A percentile compares a stretch with the other conserved stretches of the same genome.
Conservation (phyloP, 1,284 basidiomycete genomes). For the Xerocomus nothofagi region DNA sequence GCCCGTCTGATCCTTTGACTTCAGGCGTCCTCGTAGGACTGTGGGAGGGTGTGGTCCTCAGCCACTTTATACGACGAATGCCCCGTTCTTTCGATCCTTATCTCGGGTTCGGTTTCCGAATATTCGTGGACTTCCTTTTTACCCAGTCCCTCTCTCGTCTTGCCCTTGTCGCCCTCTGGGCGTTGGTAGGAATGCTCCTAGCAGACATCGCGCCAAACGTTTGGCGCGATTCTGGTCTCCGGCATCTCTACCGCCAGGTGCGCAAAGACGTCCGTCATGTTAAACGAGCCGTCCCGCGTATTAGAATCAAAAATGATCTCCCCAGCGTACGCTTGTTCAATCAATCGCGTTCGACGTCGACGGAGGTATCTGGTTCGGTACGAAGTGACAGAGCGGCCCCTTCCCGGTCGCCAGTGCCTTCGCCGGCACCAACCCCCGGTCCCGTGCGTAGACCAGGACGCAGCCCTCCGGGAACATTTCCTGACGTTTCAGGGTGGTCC, state of each 20-base stretch:
- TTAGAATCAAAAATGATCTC: slow-evolving; percentile 33
- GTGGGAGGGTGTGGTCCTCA: slow-evolving; percentile 73
- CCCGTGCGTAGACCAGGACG: slow-evolving; percentile 26
- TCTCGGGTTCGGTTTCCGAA: slow-evolving; percentile 58
- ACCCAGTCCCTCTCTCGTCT: slow-evolving; percentile 59
- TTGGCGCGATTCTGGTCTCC: slow-evolving; percentile 58
- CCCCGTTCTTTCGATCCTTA: slow-evolving; percentile 59
- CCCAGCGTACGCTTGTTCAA: slow-evolving; percentile 32
- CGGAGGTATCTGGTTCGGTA: slow-evolving; percentile 23
- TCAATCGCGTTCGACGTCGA: slow-evolving; percentile 19
- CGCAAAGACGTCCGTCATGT: slow-evolving; percentile 44
- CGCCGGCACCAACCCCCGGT: slow-evolving; percentile 14
- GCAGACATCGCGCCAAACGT: slow-evolving; percentile 64
- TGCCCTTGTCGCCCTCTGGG: slow-evolving; percentile 63
- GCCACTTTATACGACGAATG: slow-evolving; percentile 66
- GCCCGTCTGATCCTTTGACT: slow-evolving; percentile 32
- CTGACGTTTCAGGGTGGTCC: slow-evolving; percentile 34
- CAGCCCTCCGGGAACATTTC: slow-evolving; percentile 31
- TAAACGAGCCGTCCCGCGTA: slow-evolving; percentile 32
- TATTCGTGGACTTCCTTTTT: slow-evolving; percentile 66
- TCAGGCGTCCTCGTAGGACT: slow-evolving; percentile 62
- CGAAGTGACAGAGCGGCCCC: slow-evolving; percentile 34
- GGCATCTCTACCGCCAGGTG: slow-evolving; percentile 52
- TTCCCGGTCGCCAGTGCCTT: slow-evolving; percentile 23
- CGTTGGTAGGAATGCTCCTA: slow-evolving; percentile 63